These are phyloP conservation scores for Blastobotrys attinorum DNA, from an alignment of 805 yeast genomes.

Conservation along the genomic window DNA sequence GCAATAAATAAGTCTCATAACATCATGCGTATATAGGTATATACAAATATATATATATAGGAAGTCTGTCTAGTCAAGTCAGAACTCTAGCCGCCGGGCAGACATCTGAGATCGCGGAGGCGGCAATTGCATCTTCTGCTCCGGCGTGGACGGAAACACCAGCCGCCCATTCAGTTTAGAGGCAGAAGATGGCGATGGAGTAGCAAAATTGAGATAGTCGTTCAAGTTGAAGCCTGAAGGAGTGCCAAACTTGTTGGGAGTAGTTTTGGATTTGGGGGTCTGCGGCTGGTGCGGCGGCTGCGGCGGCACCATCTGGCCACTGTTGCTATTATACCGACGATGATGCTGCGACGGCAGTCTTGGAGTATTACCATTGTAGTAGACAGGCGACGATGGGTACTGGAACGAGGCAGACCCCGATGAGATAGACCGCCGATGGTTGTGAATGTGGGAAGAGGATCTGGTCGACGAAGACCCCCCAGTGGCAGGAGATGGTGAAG, in stretches of 20 bases:
- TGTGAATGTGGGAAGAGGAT: constrained; percentile 6
- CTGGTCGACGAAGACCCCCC: too few relatives aligned
- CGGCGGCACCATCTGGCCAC: constrained; percentile 12
- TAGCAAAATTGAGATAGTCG: constrained; percentile 71
- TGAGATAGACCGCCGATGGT: too few relatives aligned
- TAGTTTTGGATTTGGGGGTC: constrained; percentile 20
- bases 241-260: constrained; percentile 22
- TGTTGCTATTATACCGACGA: too few relatives aligned
- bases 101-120: too few relatives aligned
- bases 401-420: too few relatives aligned
- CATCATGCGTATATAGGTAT: too few relatives aligned
- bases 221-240: constrained; percentile 58
- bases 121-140: neutral
- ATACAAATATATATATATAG: too few relatives aligned
- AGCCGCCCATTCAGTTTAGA: neutral
- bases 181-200: constrained; percentile 38
- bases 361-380: too few relatives aligned
- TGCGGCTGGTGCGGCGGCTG: constrained; percentile 30
- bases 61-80: too few relatives aligned
- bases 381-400: constrained; percentile 10
- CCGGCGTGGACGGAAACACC: neutral
- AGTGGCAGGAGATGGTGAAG: constrained; percentile 72
- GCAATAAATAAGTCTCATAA: too few relatives aligned
- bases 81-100: too few relatives aligned
- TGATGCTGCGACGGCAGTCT: too few relatives aligned